Evolutionary conservation across 2,329 filamentous ascomycete genomes (phyloP), one percentile per base, ranked within the genome.

Genomic region (Exserohilum turcica): DNA sequence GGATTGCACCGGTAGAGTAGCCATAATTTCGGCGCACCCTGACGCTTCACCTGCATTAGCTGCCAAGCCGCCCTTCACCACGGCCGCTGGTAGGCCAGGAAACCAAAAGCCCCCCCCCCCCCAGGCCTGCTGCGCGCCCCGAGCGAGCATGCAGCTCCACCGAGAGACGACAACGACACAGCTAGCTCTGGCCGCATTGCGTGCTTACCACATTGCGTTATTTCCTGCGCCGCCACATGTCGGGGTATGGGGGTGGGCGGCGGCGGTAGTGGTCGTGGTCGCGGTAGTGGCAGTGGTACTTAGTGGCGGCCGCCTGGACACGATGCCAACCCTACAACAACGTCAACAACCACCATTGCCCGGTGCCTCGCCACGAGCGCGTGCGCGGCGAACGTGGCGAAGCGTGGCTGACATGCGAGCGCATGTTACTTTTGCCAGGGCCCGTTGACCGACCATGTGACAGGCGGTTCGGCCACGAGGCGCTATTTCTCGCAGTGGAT

Each of bases 1-100:
- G 52, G 43, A 40, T 60, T 55, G 48, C 48, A 45, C 51, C 52
- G 48, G 46, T 57, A 54, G 45, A 61, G 48, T 59, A 58, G 52
- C 46, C 47, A 39, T 53, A 61, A 59, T 57, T 48, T 63, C 54
- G 32, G 52, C 48, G 13, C 47, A 46, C 43, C 39, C 31, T 43
- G 53, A 24, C 39, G 21, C 54, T 53, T 43, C 55, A n/a, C 59
- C 57, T 63, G 60, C 58, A 61, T 59, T 44, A 49, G 50, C 40
- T 45, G 57, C 59, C 57, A 58, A 62, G 59, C 50, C 48, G 18
- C 42, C 42, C 18, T 35, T 50, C 42, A 48, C 59, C 43, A 33
- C 32, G 44, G 38, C 50, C 38, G 36, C 53, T 53, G 48, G 60
- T 63, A 59, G 58, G 45, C 60, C 58, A 48, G 60, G 60, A 57